Evolutionary conservation across 2,329 filamentous ascomycete species (phyloP), one percentile per base, ranked within the genome.

Genomic region (Exophiala lecanii-corni): DNA sequence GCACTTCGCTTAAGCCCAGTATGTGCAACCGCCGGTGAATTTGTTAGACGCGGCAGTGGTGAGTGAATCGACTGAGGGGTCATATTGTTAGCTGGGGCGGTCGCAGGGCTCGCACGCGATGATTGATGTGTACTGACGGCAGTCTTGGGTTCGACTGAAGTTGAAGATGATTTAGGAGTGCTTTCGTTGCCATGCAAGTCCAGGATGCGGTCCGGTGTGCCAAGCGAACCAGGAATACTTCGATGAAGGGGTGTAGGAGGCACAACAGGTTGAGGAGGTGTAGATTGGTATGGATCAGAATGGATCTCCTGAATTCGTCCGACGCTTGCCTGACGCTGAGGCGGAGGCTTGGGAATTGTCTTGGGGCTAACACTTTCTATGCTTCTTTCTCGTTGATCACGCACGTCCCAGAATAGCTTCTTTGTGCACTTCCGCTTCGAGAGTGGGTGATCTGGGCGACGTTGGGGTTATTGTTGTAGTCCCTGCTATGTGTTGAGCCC

Each of bases 321-420:
- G 17, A 35, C 32, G 19, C 50, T 54, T 19, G 43, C 31, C 20
- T 45, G 43, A 9, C 52, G 52, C 13, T 40, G 40, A 12, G 54
- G 54, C 25, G 47, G 32, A 9, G 52, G 52, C 38, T 43, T 50
- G 3, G 52, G 54, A 21, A 57, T 56, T 12, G 55, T 57, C 39
- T 57, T 57, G 10, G 55, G 55, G 25, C 54, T 56, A 39, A 57
- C 54, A 36, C 54, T 55, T 38, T 55, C 50, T 12, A 49, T 47
- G 39, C 55, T 57, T 31, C 51, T 41, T 40, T 55, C 54, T 16
- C 55, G 36, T 7, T 26, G 23, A 20, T 55, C 53, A 16, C 49
- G 43, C 28, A 48, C 34, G 36, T 55, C 54, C 20, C 50, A 2
- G 54, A 49, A 33, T 45, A 49, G 31, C 43, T 48, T 43, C 50